Conservation (phyloP, 2,329 filamentous ascomycete genomes). For the Colletotrichum tofieldiae region DNA sequence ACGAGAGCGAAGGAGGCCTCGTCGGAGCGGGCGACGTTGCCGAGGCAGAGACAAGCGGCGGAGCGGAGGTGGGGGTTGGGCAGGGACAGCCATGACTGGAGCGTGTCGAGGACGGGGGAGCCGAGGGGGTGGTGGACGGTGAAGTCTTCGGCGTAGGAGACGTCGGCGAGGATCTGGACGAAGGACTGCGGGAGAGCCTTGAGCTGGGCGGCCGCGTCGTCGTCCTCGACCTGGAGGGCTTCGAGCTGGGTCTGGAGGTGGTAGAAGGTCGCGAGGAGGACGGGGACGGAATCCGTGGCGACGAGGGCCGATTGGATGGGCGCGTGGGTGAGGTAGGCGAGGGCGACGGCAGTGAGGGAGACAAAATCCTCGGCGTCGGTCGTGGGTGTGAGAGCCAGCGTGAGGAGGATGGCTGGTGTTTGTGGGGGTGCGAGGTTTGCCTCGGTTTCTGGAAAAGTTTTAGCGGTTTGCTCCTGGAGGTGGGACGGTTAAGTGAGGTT, state of each 20-base stretch:
- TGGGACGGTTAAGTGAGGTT: background rate
- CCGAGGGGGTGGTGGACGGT: constrained; percentile 58
- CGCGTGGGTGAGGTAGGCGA: constrained; percentile 70
- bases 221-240: constrained; percentile 59
- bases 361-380: constrained; percentile 71
- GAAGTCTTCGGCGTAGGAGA: constrained; percentile 68
- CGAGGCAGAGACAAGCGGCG: constrained; percentile 73
- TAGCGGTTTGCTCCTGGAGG: background rate
- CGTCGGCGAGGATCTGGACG: constrained; percentile 66
- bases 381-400: constrained; percentile 60
- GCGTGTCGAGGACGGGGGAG: constrained; percentile 57
- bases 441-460: constrained; percentile 60
- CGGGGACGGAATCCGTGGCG: constrained; percentile 53
- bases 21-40: constrained; percentile 75
- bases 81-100: constrained; percentile 64
- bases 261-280: constrained; percentile 65
- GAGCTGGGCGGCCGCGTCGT: constrained; percentile 61
- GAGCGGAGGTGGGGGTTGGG: constrained; percentile 64
- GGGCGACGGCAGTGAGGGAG: constrained; percentile 65
- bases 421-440: constrained; percentile 58
- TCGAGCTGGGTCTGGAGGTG: constrained; percentile 63
- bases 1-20: constrained; percentile 67
- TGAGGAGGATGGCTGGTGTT: constrained; percentile 66
- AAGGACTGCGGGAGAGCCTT: constrained; percentile 66
- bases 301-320: constrained; percentile 67